phyloP scores from a whole-genome alignment of 345 rosid species.

The Hibiscus trionum region DNA sequence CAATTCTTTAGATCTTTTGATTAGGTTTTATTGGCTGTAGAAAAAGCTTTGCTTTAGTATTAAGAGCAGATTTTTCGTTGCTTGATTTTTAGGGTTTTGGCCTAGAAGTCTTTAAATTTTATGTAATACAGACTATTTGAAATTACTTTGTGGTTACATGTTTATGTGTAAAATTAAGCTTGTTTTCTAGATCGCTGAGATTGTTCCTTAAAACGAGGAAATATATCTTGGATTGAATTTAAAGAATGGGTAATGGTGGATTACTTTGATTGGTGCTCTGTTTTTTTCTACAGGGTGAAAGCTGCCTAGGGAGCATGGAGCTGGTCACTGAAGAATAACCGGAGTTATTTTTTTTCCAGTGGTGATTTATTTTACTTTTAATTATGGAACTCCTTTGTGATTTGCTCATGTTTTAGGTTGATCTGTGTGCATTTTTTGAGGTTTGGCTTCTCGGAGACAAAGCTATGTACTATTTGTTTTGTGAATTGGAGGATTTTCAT shows the following conservation, averaged over 20 bases:
- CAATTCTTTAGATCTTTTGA: slow-evolving; percentile 6
- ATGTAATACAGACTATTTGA: not conserved
- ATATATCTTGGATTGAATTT: not conserved
- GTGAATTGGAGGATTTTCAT: slow-evolving; percentile 14
- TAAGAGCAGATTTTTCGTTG: slow-evolving; percentile 2
- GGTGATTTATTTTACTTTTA: slow-evolving; percentile 12
- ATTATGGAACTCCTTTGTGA: slow-evolving; percentile 10
- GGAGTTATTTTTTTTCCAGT: not conserved
- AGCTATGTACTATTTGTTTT: slow-evolving; percentile 28
- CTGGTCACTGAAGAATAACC: slow-evolving; percentile 6
- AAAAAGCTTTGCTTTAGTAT: not conserved
- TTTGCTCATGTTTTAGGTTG: slow-evolving; percentile 17
- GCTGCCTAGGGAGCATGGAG: slow-evolving; percentile 5
- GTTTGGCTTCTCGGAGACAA: slow-evolving; percentile 23
- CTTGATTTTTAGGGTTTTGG: slow-evolving; percentile 30
- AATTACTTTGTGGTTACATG: not conserved
- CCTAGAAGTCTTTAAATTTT: not conserved
- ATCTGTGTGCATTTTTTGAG: slow-evolving; percentile 16
- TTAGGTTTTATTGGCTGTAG: not conserved
- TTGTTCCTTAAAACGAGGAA: not conserved
- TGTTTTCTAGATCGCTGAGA: not conserved
- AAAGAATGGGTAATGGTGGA: not conserved
- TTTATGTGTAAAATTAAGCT: not conserved
- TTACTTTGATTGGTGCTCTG: slow-evolving; percentile 16
- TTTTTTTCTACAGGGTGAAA: slow-evolving; percentile 11